Base-by-base conservation (phyloP, 805 yeast species). In the Helenozyma baotianmanensis region DNA sequence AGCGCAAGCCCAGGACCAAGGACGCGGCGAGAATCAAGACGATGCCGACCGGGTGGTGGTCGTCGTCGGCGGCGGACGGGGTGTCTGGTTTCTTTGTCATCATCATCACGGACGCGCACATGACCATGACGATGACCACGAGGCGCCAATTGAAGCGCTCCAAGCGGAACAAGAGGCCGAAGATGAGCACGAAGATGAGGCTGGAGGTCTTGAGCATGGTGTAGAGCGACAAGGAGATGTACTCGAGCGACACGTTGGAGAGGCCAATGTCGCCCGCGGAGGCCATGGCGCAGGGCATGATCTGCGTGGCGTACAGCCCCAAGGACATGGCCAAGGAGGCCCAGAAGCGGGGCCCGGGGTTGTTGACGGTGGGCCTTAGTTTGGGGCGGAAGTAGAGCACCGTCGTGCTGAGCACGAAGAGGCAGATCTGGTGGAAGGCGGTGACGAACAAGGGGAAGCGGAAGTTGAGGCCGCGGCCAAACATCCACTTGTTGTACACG, bases 401-500 rank as follows among this genome's bases (percentile, higher is more conserved):
- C 16, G 55, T 25, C 4, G 70, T 54, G 32, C 90, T 74, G 22
- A 83, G 50, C 27, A 64, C 34, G 38, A 83, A 64, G 26, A 87
- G 72, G 29, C 82, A 74, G 17, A 81, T 51, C 61, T 92, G 97
- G 61, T 92, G 98, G 47, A 80, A 70, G 4, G 89, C 68, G 0
- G 98, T 92, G 33, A 89, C 76, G 18, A 89, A 61, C 14, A 92
- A 73, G 2, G 98, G 98, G 53, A 78, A 92, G 21, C 77, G 74
- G 48, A 92, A 81, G 51, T 84, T 76, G 35, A 89, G 64, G 13
- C 86, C 82, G 8, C 73, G 69, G 24, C 90, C 89, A 63, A 90
- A 92, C 97, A 90, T 90, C 97, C 97, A 88, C 62, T 89, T 89
- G 67, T 92, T 92, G 63, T 90, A 92, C 19, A 85, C 58, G 7